A percentile compares a stretch with the other conserved stretches of the same genome.
These are phyloP conservation scores for Furcasterigmium sp. DNA, from an alignment of 2,329 filamentous ascomycete genomes.

Conservation along the genomic window DNA sequence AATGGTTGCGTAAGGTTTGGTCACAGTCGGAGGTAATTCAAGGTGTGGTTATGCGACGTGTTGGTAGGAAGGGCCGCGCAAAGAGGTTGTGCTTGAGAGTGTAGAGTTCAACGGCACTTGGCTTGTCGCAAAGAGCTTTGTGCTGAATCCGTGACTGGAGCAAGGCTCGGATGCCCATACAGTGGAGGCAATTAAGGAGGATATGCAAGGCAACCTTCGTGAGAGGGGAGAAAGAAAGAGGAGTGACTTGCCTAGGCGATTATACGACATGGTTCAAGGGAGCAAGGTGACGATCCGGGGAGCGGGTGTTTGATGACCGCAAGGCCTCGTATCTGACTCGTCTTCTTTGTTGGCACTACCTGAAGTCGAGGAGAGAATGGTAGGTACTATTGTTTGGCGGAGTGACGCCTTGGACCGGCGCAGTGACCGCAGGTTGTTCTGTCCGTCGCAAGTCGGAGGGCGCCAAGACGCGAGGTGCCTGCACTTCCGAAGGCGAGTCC, in stretches of 20 bases:
- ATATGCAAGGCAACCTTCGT: conserved; percentile 10
- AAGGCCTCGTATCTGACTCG: not conserved
- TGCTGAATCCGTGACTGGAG: too few species aligned
- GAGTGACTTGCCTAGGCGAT: conserved; percentile 60
- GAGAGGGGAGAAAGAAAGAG: conserved; percentile 16
- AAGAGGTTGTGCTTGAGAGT: too few species aligned
- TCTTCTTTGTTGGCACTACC: not conserved
- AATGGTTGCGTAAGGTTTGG: conserved; percentile 12
- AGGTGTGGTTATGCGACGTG: too few species aligned
- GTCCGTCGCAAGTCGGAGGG: not conserved
- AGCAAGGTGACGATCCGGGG: conserved; percentile 8
- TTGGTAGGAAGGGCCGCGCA: too few species aligned
- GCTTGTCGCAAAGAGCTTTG: too few species aligned
- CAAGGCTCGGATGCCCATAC: too few species aligned
- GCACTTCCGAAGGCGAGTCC: not conserved
- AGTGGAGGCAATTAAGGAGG: conserved; percentile 7
- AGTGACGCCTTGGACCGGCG: too few species aligned
- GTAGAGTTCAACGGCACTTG: too few species aligned
- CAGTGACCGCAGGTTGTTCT: too few species aligned
- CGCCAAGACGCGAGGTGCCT: not conserved
- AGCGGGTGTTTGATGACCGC: conserved; percentile 11
- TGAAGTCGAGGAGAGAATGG: not conserved
- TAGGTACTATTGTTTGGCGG: not conserved
- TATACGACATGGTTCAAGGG: conserved; percentile 59
- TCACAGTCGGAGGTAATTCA: conserved; percentile 2